Evolutionary conservation across 805 yeast species (phyloP).

Genomic region (Candida pseudofarinosa): DNA sequence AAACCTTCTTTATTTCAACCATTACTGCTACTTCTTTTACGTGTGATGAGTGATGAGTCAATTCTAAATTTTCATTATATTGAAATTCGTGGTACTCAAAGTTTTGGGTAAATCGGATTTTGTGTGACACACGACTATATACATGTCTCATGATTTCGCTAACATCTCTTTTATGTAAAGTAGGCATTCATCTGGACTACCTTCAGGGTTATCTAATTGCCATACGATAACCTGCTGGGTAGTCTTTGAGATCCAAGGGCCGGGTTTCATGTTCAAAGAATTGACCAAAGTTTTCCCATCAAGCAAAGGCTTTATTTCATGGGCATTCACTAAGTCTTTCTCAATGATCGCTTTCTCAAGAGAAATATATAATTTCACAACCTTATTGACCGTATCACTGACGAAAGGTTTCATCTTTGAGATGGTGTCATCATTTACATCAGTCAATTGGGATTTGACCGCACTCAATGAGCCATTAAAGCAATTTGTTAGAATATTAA

Average conservation of each 20-base stretch:
- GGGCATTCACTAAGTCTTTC: conserved; percentile 38
- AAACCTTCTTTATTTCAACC: conserved; percentile 47
- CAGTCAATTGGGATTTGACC: background rate
- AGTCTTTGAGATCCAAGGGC: conserved; percentile 75
- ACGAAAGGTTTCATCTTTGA: background rate
- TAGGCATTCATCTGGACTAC: conserved; percentile 51
- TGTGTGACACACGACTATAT: background rate
- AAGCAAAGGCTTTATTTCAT: conserved; percentile 57
- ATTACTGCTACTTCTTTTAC: conserved; percentile 3
- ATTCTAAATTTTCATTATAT: background rate
- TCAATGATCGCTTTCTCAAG: conserved; percentile 29
- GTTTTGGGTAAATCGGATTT: background rate
- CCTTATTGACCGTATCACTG: background rate
- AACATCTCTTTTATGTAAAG: conserved; percentile 31
- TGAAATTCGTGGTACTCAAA: background rate
- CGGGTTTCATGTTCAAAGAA: conserved; percentile 59
- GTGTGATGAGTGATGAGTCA: background rate
- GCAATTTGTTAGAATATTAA: conserved; percentile 37
- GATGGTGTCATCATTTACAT: background rate
- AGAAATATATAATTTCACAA: conserved; percentile 23
- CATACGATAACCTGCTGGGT: conserved; percentile 57
- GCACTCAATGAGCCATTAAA: conserved; percentile 23
- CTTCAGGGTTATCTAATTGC: conserved; percentile 74
- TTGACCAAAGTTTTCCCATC: conserved; percentile 70
- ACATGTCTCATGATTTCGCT: conserved; percentile 8